Conservation (phyloP, 768 basidiomycete species). For the Neoboletus brunneissimus region DNA sequence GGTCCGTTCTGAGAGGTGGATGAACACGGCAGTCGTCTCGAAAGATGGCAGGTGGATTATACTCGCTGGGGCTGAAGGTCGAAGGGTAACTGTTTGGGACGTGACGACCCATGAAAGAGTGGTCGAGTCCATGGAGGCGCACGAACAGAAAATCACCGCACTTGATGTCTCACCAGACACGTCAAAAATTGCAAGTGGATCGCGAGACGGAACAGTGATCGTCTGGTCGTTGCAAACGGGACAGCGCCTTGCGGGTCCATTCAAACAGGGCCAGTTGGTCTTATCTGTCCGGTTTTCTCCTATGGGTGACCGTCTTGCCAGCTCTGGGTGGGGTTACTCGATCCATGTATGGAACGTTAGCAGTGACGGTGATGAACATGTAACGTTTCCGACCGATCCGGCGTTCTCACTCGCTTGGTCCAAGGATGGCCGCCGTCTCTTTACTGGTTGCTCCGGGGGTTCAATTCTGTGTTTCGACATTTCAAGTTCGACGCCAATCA, state of each 20-base stretch:
- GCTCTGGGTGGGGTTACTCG: not conserved
- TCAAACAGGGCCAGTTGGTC: constrained; percentile 10
- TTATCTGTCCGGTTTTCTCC: constrained; percentile 24
- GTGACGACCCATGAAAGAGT: constrained; percentile 2
- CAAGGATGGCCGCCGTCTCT: constrained; percentile 15
- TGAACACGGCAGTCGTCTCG: constrained; percentile 3
- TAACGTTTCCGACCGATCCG: not conserved
- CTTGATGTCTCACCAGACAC: constrained; percentile 22
- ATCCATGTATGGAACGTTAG: constrained; percentile 10
- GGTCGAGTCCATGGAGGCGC: constrained; percentile 8
- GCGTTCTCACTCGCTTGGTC: constrained; percentile 21
- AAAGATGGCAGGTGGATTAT: constrained; percentile 18
- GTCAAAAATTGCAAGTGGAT: constrained; percentile 22
- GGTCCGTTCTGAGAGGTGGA: not conserved
- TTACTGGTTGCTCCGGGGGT: constrained; percentile 14
- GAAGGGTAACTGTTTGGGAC: constrained; percentile 10
- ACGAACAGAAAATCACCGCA: constrained; percentile 14
- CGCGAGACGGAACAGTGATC: constrained; percentile 18
- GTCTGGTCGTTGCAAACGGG: constrained; percentile 23
- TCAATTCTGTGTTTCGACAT: constrained; percentile 15
- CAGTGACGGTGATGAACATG: not conserved
- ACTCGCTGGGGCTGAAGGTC: not conserved
- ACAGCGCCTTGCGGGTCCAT: constrained; percentile 12
- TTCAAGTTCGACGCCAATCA: not conserved
- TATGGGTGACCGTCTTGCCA: constrained; percentile 18